Percentiles rank a stretch among this genome's conserved stretches.
phyloP scores from a whole-genome alignment of 2,329 filamentous ascomycete genomes.

The Alternaria brassicae region DNA sequence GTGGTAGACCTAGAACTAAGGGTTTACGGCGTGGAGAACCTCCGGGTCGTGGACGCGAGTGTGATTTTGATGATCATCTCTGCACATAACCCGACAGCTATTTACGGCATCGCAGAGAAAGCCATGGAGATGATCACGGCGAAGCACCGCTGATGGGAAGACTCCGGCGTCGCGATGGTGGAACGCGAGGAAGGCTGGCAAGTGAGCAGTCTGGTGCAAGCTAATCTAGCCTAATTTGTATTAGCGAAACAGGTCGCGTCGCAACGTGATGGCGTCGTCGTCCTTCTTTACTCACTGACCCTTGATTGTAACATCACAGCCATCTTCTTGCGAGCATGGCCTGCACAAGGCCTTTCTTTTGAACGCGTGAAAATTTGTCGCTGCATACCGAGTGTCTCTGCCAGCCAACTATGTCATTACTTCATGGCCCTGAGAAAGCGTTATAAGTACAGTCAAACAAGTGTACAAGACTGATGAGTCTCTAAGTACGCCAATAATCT shows the following conservation, averaged over 20 bases:
- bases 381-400: background rate
- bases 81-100: conserved; percentile 32
- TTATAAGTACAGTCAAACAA: background rate
- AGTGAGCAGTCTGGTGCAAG: background rate
- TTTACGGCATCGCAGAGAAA: conserved; percentile 38
- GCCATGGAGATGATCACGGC: conserved; percentile 27
- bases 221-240: background rate
- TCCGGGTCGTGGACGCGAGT: conserved; percentile 23
- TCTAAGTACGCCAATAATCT: background rate
- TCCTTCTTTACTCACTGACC: background rate
- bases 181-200: background rate
- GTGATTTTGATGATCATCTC: conserved; percentile 30
- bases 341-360: background rate
- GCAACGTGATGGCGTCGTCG: background rate
- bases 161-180: background rate
- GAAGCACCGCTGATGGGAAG: conserved; percentile 8
- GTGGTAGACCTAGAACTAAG: conserved; percentile 27
- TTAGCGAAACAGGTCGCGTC: background rate
- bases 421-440: background rate
- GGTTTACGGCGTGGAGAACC: conserved; percentile 30
- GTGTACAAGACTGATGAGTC: background rate
- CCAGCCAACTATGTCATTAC: background rate
- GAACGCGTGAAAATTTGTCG: background rate
- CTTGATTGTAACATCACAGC: background rate
- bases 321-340: background rate